Conservation (phyloP, 768 basidiomycete species). For the Phlebiopsis flavidoalba region DNA sequence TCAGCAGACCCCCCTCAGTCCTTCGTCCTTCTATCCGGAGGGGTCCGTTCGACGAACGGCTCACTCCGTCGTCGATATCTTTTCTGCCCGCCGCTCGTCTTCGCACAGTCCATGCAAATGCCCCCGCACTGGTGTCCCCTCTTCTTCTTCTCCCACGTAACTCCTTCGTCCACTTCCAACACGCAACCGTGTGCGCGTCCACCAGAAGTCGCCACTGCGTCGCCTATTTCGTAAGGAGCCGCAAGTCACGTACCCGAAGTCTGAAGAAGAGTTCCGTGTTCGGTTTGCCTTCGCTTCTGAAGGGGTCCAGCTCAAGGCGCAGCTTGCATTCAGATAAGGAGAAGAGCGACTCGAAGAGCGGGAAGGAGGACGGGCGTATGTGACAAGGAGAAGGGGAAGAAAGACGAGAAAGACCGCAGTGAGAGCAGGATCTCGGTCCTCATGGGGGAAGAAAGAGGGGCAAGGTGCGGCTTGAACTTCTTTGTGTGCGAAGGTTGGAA, state of each 20-base stretch:
- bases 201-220: constrained; percentile 34
- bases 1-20: constrained; percentile 62
- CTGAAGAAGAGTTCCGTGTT: constrained; percentile 82
- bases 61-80: constrained; percentile 90
- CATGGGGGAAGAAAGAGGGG: constrained; percentile 87
- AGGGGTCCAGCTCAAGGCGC: constrained; percentile 76
- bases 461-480: constrained; percentile 53
- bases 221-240: constrained; percentile 54
- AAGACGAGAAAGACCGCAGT: constrained; percentile 79
- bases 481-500: neutral
- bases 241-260: constrained; percentile 43
- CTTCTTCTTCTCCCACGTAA: constrained; percentile 29
- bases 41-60: constrained; percentile 62
- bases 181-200: constrained; percentile 42
- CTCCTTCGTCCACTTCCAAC: constrained; percentile 34
- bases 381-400: constrained; percentile 60
- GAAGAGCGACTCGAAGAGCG: constrained; percentile 39
- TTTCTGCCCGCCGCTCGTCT: constrained; percentile 90
- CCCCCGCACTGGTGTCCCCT: constrained; percentile 35
- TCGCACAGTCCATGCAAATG: constrained; percentile 82
- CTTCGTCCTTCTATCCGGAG: constrained; percentile 64
- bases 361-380: constrained; percentile 56
- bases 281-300: constrained; percentile 76
- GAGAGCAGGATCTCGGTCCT: constrained; percentile 86
- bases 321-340: constrained; percentile 64